A percentile compares a stretch with the other conserved stretches of the same genome.
Conservation (phyloP, 2,329 filamentous ascomycete species). For the Aspergillus proliferans region DNA sequence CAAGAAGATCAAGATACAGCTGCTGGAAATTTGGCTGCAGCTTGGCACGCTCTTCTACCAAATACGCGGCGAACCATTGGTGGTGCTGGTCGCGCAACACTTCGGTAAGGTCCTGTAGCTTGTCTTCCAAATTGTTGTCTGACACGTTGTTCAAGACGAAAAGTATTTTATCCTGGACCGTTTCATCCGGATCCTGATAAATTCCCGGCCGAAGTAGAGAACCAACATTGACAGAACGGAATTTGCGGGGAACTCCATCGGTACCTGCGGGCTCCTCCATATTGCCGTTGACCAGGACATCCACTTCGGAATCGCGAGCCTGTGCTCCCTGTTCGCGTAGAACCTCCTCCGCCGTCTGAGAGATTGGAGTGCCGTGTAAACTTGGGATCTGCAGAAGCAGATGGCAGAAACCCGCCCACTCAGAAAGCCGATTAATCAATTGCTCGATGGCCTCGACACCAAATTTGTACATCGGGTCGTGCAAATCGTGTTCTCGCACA, state of each 20-base stretch:
- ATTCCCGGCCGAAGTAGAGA: conserved; percentile 55
- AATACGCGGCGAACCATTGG: conserved; percentile 92
- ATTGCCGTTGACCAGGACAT: conserved; percentile 62
- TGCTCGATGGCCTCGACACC: conserved; percentile 91
- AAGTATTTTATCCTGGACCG: conserved; percentile 84
- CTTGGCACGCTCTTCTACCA: conserved; percentile 94
- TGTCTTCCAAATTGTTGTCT: conserved; percentile 75
- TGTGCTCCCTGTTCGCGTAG: conserved; percentile 60
- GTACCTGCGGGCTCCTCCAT: conserved; percentile 54
- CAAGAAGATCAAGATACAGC: conserved; percentile 84
- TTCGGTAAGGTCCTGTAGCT: conserved; percentile 73
- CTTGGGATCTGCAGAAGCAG: conserved; percentile 75
- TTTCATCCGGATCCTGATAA: conserved; percentile 77
- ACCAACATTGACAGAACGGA: conserved; percentile 72
- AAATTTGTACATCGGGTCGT: conserved; percentile 96
- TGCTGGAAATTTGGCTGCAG: conserved; percentile 95
- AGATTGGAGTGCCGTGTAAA: conserved; percentile 78
- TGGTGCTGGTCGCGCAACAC: conserved; percentile 75
- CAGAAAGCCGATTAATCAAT: conserved; percentile 70
- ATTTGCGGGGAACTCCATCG: conserved; percentile 63
- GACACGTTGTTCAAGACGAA: conserved; percentile 97
- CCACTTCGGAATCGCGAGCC: conserved; percentile 44
- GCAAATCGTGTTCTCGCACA: conserved; percentile 73
- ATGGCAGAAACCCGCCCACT: conserved; percentile 94
- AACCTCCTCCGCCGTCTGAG: conserved; percentile 73